Evolutionary conservation across 179 eudicot genomes (phyloP).

Genomic region (Beta lomatogona): DNA sequence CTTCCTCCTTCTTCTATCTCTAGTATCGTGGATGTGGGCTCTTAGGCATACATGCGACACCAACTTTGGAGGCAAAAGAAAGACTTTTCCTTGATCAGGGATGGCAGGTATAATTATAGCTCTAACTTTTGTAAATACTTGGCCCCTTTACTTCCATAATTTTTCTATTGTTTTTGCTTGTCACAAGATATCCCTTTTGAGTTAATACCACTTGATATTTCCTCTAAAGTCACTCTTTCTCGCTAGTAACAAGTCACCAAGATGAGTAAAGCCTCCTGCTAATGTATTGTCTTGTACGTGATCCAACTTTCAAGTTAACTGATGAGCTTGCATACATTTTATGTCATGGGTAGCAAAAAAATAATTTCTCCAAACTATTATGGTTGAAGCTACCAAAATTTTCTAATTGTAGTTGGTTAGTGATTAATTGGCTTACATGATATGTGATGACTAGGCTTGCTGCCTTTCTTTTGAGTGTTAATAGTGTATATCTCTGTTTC

Average conservation of each 20-base stretch:
- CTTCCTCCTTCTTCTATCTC: neutral
- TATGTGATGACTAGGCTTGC: neutral
- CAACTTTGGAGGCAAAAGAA: slow-evolving; percentile 91
- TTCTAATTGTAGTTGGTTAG: neutral
- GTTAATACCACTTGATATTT: neutral
- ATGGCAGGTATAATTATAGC: slow-evolving; percentile 75
- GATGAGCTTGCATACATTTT: neutral
- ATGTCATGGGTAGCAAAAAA: neutral
- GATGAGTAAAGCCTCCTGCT: neutral
- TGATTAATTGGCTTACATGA: neutral
- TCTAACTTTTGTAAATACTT: neutral
- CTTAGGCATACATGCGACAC: slow-evolving; percentile 86
- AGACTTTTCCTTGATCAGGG: slow-evolving; percentile 87
- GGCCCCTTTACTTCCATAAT: neutral
- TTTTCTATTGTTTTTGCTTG: neutral
- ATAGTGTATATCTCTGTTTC: neutral
- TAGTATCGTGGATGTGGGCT: slow-evolving; percentile 97
- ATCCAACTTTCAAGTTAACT: neutral
- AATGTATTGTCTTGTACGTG: neutral
- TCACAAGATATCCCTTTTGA: neutral
- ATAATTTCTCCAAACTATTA: neutral
- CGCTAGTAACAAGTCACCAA: neutral
- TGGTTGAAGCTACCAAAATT: neutral
- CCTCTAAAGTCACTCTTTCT: neutral
- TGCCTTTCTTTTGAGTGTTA: neutral